Evolutionary conservation across 768 basidiomycete species (phyloP), one percentile per base, ranked within the genome.

Genomic region (Amanita muscaria): DNA sequence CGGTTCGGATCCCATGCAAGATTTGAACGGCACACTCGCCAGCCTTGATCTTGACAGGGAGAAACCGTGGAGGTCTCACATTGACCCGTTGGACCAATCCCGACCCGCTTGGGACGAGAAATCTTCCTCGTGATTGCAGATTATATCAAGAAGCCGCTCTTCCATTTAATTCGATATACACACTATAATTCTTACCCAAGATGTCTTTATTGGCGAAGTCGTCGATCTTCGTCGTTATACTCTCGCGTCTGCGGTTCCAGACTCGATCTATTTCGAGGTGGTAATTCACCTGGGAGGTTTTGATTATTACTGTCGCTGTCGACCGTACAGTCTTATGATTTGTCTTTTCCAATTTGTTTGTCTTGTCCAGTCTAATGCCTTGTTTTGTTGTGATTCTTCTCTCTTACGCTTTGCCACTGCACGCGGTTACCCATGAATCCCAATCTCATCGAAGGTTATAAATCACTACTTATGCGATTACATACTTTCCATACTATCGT

Each of bases 11-110:
- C 40, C 59, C 23, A 72, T 88, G 51, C 75, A 76, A 30, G 84
- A 87, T 60, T 60, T 89, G 42, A 88, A 84, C 53, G 80, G 82
- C 16, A 85, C 80, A 22, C 68, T 89, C 30, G 83, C 86, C 25
- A 85, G 79, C 58, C 73, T 88, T 12, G 73, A 86, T 51, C 63
- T 88, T 46, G 81, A 80, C 54, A 59, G 61, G 21, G 34, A 44
- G 24, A 44, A 42, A 19, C 27, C 16, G 10, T 42, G 40, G 40
- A 42, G 25, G 15, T 27, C 43, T 11, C 33, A 19, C 11, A 18
- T 24, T 1, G 32, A 27, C 3, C 25, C 33, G 38, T 55, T 36
- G 14, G 42, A 35, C 12, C 43, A 36, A 36, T 15, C 10, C 19
- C 15, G 5, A 21, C 22, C 16, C 14, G 16, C 11, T 22, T 22